phyloP scores from a whole-genome alignment of 768 basidiomycete species.

The Strobilomyces dryophilus region DNA sequence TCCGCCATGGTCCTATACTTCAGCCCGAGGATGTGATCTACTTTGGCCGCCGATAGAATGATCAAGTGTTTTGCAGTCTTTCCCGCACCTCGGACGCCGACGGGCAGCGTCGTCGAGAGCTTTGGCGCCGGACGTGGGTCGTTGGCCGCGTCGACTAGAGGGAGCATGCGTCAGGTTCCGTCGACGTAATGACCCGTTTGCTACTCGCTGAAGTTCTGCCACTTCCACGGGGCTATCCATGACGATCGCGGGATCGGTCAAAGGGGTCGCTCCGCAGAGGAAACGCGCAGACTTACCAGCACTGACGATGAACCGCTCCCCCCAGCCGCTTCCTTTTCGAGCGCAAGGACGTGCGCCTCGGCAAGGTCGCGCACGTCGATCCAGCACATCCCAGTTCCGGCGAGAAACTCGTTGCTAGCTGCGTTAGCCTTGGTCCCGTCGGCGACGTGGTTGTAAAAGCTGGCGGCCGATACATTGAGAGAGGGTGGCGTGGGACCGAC shows the following conservation, averaged over 20 bases:
- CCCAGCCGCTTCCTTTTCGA: no score
- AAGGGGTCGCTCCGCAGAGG: no score
- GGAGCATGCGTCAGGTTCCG: neutral
- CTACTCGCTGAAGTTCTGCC: slow-evolving; percentile 30
- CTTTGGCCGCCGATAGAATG: slow-evolving; percentile 27
- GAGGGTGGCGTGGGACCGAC: slow-evolving; percentile 25
- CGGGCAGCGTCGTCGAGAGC: slow-evolving; percentile 11
- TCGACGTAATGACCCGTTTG: neutral
- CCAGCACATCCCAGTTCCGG: no score
- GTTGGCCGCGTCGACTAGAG: slow-evolving; percentile 37
- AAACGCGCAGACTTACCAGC: slow-evolving; percentile 20
- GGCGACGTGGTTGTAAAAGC: slow-evolving; percentile 33
- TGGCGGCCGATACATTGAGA: slow-evolving; percentile 38
- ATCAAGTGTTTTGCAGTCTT: slow-evolving; percentile 22
- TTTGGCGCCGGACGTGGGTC: slow-evolving; percentile 29
- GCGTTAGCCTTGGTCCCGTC: slow-evolving; percentile 17
- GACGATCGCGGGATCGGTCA: neutral
- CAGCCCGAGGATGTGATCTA: slow-evolving; percentile 37
- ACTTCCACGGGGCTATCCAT: slow-evolving; percentile 23
- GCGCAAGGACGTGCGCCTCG: slow-evolving; percentile 40
- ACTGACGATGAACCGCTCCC: slow-evolving; percentile 53
- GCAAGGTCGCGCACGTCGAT: slow-evolving; percentile 56
- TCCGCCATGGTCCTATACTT: slow-evolving; percentile 39
- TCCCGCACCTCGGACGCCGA: neutral
- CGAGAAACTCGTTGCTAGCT: no score